Percentiles rank a stretch among this genome's conserved stretches.
These are phyloP conservation scores for Sphaerulina musiva DNA, from an alignment of 2,329 filamentous ascomycete species.

Conservation along the genomic window DNA sequence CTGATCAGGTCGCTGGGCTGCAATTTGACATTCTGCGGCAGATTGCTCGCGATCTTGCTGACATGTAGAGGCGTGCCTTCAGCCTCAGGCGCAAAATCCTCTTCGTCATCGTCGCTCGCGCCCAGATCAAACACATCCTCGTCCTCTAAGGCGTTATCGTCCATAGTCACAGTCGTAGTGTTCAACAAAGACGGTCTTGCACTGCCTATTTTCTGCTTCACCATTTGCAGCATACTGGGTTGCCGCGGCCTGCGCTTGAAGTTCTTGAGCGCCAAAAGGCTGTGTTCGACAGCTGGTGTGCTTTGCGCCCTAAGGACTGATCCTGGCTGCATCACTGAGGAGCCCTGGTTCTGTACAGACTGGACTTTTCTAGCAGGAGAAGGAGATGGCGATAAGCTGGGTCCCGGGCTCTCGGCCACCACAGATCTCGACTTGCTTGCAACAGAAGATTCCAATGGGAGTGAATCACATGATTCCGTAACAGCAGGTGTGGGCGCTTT, in stretches of 20 bases:
- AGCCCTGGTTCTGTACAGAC: constrained; percentile 25
- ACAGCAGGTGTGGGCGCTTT: neutral
- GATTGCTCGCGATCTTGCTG: constrained; percentile 26
- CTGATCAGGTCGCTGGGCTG: neutral
- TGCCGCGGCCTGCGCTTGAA: constrained; percentile 46
- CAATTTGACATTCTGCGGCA: neutral
- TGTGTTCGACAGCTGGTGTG: constrained; percentile 41
- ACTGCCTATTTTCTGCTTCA: constrained; percentile 35
- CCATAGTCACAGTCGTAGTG: constrained; percentile 10
- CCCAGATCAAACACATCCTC: constrained; percentile 28
- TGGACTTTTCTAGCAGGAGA: constrained; percentile 30
- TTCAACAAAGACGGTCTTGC: constrained; percentile 23
- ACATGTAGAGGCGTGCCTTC: constrained; percentile 61
- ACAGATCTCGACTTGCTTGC: constrained; percentile 12
- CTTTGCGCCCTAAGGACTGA: constrained; percentile 41
- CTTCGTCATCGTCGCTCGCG: constrained; percentile 27
- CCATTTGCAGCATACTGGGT: constrained; percentile 45
- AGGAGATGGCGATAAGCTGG: constrained; percentile 29
- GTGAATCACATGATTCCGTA: neutral
- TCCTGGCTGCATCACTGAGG: constrained; percentile 31
- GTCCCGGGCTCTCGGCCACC: constrained; percentile 16
- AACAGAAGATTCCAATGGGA: constrained; percentile 6
- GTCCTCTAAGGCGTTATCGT: constrained; percentile 39
- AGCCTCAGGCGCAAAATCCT: constrained; percentile 54
- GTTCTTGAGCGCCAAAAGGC: constrained; percentile 45